Evolutionary conservation across 495 filamentous ascomycete species (phyloP).

Genomic region (Amniculicola lignicola): DNA sequence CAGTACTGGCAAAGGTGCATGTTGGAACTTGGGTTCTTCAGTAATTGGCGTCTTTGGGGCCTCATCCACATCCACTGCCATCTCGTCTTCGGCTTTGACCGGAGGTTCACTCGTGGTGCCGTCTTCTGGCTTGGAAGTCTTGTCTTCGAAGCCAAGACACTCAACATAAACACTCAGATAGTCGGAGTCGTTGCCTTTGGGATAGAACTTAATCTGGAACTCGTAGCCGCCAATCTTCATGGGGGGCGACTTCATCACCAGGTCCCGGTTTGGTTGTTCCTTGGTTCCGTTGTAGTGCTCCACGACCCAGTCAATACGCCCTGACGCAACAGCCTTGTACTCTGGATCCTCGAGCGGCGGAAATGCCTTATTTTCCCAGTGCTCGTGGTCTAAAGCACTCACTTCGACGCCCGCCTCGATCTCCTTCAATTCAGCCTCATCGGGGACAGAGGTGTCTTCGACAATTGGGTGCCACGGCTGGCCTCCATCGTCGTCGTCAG

Average conservation of each 20-base stretch:
- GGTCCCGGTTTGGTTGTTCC: conserved; percentile 56
- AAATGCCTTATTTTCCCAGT: conserved; percentile 61
- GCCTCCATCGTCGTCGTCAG: conserved; percentile 34
- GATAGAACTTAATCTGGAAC: conserved; percentile 70
- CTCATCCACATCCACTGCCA: conserved; percentile 4
- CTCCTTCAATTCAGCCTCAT: conserved; percentile 59
- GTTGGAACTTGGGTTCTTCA: conserved; percentile 8
- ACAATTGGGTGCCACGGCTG: conserved; percentile 38
- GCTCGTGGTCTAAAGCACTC: conserved; percentile 55
- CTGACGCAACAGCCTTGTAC: conserved; percentile 50
- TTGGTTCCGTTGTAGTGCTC: conserved; percentile 59
- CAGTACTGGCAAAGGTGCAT: conserved; percentile 38
- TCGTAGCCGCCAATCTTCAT: conserved; percentile 61
- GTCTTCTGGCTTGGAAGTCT: conserved; percentile 18
- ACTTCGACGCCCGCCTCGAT: conserved; percentile 53
- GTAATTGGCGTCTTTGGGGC: not conserved
- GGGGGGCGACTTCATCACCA: conserved; percentile 58
- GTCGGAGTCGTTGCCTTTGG: conserved; percentile 60
- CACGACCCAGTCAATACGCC: conserved; percentile 60
- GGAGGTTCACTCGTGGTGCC: not conserved
- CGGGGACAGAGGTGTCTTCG: conserved; percentile 56
- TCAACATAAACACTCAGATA: conserved; percentile 64
- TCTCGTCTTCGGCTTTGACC: conserved; percentile 5
- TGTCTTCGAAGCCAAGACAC: conserved; percentile 50
- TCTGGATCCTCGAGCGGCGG: conserved; percentile 59